Conservation (phyloP, 352 stramenopile species). For the Stramenopiles sp. region DNA sequence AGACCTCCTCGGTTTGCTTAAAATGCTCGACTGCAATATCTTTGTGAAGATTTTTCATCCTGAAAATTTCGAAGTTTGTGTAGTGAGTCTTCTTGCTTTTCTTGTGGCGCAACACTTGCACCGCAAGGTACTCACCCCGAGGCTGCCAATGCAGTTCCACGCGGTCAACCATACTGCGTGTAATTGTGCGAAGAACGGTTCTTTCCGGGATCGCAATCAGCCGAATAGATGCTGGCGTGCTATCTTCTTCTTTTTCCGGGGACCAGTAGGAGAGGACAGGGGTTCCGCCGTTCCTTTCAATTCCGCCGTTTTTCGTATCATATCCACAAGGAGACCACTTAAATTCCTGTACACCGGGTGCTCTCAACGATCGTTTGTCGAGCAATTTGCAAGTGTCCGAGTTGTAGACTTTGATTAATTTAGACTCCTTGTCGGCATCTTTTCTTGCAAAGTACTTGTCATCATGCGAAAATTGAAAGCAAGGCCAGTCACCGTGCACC, state of each 20-base stretch:
- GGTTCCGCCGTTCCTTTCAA: too few relatives aligned
- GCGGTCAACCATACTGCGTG: background rate
- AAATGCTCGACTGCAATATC: too few relatives aligned
- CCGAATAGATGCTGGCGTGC: conserved; percentile 82
- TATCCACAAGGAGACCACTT: conserved; percentile 91
- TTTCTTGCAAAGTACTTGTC: conserved; percentile 83
- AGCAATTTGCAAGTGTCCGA: conserved; percentile 86
- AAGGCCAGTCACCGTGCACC: background rate
- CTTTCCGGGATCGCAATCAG: conserved; percentile 82
- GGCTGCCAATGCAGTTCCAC: conserved; percentile 78
- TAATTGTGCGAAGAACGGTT: conserved; percentile 34
- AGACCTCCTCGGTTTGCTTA: too few relatives aligned
- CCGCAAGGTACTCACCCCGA: conserved; percentile 75
- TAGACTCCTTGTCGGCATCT: conserved; percentile 46
- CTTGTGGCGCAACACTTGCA: conserved; percentile 59
- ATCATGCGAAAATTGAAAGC: conserved; percentile 84
- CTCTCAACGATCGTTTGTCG: conserved; percentile 84
- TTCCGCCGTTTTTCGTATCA: too few relatives aligned
- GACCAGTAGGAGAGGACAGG: conserved; percentile 85
- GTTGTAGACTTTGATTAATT: conserved; percentile 75
- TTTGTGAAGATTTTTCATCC: conserved; percentile 78
- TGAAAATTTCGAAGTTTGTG: conserved; percentile 97
- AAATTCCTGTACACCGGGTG: conserved; percentile 86
- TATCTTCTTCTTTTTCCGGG: conserved; percentile 71
- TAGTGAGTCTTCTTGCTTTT: conserved; percentile 93